These are phyloP conservation scores for Cyclotella cryptica DNA, from an alignment of 108 stramenopile species.

Conservation along the genomic window DNA sequence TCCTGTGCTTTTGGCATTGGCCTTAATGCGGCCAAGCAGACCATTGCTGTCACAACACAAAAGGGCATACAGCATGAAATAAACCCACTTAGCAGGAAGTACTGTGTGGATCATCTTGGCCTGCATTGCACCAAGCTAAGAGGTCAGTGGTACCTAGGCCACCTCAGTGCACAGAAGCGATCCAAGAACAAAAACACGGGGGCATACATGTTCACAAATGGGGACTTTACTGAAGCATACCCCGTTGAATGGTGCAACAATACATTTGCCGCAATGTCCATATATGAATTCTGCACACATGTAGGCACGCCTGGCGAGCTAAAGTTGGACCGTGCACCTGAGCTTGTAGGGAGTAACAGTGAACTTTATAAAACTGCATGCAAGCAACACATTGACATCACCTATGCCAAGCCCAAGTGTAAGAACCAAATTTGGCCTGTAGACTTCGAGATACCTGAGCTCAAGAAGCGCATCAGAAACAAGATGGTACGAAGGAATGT, in stretches of 20 bases:
- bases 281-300: neutral
- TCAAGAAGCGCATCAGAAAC: conserved; percentile 9
- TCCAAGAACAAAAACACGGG: neutral
- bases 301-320: neutral
- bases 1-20: no score
- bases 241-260: neutral
- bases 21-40: no score
- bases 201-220: neutral
- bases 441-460: conserved; percentile 18
- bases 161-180: neutral
- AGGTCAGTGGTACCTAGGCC: conserved; percentile 1
- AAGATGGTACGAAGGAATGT: conserved; percentile 5
- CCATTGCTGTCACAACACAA: no score
- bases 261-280: neutral
- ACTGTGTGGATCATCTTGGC: neutral
- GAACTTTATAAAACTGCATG: neutral
- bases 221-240: neutral
- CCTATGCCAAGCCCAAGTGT: conserved; percentile 3
- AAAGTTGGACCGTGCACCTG: neutral
- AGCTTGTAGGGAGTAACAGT: neutral
- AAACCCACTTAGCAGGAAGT: neutral
- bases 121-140: neutral
- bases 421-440: conserved; percentile 12
- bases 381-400: conserved; percentile 1
- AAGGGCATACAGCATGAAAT: no score